These are phyloP conservation scores for Wallacemonas collosoma DNA, from an alignment of 208 protist genomes.

Conservation along the genomic window DNA sequence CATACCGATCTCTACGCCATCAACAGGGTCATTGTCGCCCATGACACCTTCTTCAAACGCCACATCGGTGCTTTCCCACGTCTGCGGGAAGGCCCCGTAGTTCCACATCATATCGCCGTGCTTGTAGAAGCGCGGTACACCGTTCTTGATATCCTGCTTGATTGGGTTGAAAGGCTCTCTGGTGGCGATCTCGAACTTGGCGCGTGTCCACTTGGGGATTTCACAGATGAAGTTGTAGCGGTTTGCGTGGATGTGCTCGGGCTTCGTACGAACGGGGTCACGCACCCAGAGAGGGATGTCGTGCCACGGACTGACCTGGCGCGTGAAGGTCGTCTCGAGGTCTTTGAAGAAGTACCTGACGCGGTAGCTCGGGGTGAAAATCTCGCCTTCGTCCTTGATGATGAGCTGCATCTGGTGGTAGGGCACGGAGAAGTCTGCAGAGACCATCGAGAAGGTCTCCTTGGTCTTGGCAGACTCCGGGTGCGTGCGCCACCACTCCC, in stretches of 20 bases:
- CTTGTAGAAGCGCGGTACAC: constrained; percentile 95
- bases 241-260: constrained; percentile 77
- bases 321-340: constrained; percentile 68
- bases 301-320: constrained; percentile 92
- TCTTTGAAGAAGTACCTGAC: constrained; percentile 91
- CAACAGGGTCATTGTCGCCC: constrained; percentile 94
- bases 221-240: constrained; percentile 94
- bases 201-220: constrained; percentile 94
- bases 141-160: constrained; percentile 97
- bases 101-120: constrained; percentile 97
- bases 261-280: constrained; percentile 87
- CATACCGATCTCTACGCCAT: constrained; percentile 92
- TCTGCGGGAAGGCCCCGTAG: constrained; percentile 96
- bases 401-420: constrained; percentile 92
- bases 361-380: constrained; percentile 92
- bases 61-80: constrained; percentile 94
- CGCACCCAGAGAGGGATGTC: constrained; percentile 90
- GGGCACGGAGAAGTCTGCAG: constrained; percentile 85
- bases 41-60: constrained; percentile 77
- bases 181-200: constrained; percentile 97
- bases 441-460: constrained; percentile 84
- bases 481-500: constrained; percentile 79
- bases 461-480: constrained; percentile 45
- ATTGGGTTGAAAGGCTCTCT: constrained; percentile 95
- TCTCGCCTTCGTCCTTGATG: constrained; percentile 77